Evolutionary conservation across 257 asterid genomes (phyloP).

Genomic region (Forsythia suspensa): DNA sequence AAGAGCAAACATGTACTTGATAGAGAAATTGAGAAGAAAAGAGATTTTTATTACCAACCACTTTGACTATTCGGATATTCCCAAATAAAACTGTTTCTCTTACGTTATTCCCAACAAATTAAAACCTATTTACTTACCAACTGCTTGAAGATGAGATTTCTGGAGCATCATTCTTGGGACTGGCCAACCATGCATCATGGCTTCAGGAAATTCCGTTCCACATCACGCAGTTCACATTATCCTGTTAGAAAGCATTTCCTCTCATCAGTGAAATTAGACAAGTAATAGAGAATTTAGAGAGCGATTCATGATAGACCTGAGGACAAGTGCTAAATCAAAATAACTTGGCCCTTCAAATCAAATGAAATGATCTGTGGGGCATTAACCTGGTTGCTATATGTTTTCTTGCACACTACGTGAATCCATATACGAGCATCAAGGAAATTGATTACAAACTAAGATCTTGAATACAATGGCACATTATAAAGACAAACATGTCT

Average conservation of each 20-base stretch:
- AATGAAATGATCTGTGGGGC: background rate
- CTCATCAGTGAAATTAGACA: constrained; percentile 15
- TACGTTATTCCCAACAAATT: constrained; percentile 33
- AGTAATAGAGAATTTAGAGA: background rate
- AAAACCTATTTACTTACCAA: constrained; percentile 57
- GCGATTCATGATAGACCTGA: background rate
- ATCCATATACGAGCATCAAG: too few relatives aligned
- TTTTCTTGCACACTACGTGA: too few relatives aligned
- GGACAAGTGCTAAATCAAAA: background rate
- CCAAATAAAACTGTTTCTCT: constrained; percentile 29
- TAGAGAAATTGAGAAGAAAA: constrained; percentile 11
- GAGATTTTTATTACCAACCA: constrained; percentile 17
- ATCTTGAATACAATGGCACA: too few relatives aligned
- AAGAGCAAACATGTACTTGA: constrained; percentile 15
- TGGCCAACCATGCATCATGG: constrained; percentile 22
- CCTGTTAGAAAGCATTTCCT: constrained; percentile 33
- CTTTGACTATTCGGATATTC: constrained; percentile 17
- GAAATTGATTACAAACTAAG: too few relatives aligned
- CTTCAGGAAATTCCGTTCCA: constrained; percentile 18
- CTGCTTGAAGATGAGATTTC: constrained; percentile 36
- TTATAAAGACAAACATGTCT: too few relatives aligned
- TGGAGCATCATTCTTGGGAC: constrained; percentile 21
- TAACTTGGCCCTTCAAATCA: background rate
- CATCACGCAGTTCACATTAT: constrained; percentile 20
- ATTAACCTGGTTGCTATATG: too few relatives aligned